phyloP scores from a whole-genome alignment of 2,329 filamentous ascomycete species.

The Leptographium wingfieldii region DNA sequence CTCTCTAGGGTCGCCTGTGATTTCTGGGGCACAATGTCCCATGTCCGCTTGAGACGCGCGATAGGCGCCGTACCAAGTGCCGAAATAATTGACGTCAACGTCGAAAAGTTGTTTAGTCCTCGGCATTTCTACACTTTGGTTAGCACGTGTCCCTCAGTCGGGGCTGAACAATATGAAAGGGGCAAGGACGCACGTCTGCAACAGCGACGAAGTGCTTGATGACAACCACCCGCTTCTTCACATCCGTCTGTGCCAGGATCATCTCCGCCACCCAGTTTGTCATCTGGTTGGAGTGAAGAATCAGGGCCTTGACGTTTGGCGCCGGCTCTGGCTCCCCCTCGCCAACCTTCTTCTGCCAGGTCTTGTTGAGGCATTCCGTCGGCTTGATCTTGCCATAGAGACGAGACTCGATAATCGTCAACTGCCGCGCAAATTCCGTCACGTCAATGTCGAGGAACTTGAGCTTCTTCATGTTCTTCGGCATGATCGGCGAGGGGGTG shows the following conservation, averaged over 20 bases:
- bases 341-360: constrained; percentile 90
- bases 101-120: constrained; percentile 88
- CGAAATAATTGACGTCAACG: constrained; percentile 93
- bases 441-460: constrained; percentile 97
- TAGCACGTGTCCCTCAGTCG: constrained; percentile 4
- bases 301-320: constrained; percentile 88
- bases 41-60: constrained; percentile 82
- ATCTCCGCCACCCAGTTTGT: constrained; percentile 99
- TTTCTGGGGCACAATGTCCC: constrained; percentile 82
- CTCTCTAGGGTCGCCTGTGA: constrained; percentile 70
- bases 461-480: constrained; percentile 98
- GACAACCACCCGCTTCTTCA: constrained; percentile 90
- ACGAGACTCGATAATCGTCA: constrained; percentile 92
- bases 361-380: constrained; percentile 94
- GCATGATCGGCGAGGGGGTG: constrained; percentile 78
- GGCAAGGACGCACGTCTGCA: constrained; percentile 58
- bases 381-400: constrained; percentile 94
- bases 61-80: constrained; percentile 91
- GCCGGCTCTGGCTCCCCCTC: constrained; percentile 76
- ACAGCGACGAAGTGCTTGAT: constrained; percentile 98
- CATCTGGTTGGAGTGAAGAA: constrained; percentile 95
- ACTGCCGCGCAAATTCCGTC: constrained; percentile 89
- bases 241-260: constrained; percentile 89
- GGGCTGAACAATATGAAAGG: background rate
- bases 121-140: constrained; percentile 69